Evolutionary conservation across 306 rosid species (phyloP), one percentile per base, ranked within the genome.

Genomic region (Bauhinia variegata): DNA sequence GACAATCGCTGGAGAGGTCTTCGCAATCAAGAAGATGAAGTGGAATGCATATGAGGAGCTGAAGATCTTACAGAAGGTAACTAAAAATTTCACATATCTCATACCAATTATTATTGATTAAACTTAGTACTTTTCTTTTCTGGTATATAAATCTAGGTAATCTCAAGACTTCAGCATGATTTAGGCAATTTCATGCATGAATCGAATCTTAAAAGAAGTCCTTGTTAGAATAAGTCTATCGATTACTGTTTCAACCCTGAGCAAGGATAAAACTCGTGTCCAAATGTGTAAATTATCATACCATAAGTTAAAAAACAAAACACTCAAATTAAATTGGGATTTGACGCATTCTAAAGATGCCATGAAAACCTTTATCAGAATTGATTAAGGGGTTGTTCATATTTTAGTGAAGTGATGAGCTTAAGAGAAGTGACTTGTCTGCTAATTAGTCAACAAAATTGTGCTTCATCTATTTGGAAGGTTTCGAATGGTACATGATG

Each of bases 41-140:
- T 93, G 98, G 97, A 82, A 88, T 69, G 98, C 95, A 33, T 86
- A 75, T 39, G 98, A 93, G 58, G 95, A 93, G 71, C 98, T 93
- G 85, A 93, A 93, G 89, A 93, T 93, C 77, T 85, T 93, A 67
- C 97, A 93, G 79, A 93, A 89, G 98, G 98, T 93, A 83, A 68
- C 10, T 23, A 8, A 2, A 3, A 16, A 57, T 16, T 31, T 60
- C 57, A n/a, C 53, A 34, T 60, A 13, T 15, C 5, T 23, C 43
- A 3, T 5, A 59, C n/a, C 31, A 31, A 10, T 53, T 42, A 54
- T 52, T 56, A 3, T 66, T 47, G 48, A 51, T 14, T 48, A n/a
- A n/a, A n/a, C n/a, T n/a, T n/a, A n/a, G n/a, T n/a, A n/a, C n/a
- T n/a, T n/a, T n/a, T n/a, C n/a, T n/a, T n/a, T n/a, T n/a, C n/a